Conservation (phyloP, 441 rosid species). For the Croton laevigatus region DNA sequence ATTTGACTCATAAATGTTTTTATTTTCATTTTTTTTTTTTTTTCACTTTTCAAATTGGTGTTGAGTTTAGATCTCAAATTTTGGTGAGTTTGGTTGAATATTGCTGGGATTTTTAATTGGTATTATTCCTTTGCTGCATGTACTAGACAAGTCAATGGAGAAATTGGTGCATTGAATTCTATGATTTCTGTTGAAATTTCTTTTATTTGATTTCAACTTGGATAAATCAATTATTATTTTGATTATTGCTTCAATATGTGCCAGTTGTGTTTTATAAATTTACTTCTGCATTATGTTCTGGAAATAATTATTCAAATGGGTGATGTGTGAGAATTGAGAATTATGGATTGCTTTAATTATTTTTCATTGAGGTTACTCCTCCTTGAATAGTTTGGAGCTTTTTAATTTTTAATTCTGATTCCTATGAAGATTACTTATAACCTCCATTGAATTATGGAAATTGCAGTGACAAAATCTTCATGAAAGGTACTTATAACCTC, state of each 20-base stretch:
- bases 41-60: slow-evolving; percentile 6
- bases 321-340: neutral
- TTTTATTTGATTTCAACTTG: neutral
- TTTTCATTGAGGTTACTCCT: neutral
- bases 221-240: neutral
- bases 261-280: neutral
- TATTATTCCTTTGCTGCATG: neutral
- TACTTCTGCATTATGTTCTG: slow-evolving; percentile 4
- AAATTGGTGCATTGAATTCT: neutral
- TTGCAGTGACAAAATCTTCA: no score
- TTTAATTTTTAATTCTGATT: neutral
- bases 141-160: slow-evolving; percentile 9
- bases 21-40: no score
- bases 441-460: no score
- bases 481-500: no score
- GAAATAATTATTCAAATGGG: slow-evolving; percentile 3
- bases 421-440: slow-evolving; percentile 26
- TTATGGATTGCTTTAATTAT: neutral
- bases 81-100: no score
- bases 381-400: neutral
- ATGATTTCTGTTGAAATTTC: neutral
- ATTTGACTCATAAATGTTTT: neutral
- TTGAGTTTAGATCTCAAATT: neutral
- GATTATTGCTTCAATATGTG: neutral
- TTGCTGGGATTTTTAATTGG: neutral